phyloP scores from a whole-genome alignment of 1,284 basidiomycete genomes.

The Moesziomyces globuligerus region DNA sequence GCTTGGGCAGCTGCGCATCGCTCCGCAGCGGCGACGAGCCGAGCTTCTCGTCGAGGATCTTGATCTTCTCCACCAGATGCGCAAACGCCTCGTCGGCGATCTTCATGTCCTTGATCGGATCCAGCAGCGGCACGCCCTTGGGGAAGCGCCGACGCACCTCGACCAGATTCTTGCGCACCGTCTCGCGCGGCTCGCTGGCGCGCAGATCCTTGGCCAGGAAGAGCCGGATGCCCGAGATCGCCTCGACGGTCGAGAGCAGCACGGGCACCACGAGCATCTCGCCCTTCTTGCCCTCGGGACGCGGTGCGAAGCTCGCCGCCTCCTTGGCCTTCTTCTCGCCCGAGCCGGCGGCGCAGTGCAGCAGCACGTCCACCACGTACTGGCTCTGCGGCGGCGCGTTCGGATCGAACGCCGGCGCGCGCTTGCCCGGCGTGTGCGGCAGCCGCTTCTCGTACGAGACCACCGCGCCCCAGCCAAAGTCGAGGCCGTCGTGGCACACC shows the following conservation, averaged over 20 bases:
- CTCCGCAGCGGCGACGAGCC: slow-evolving; percentile 37
- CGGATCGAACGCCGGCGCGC: slow-evolving; percentile 42
- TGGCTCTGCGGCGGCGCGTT: slow-evolving; percentile 85
- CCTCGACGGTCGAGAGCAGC: slow-evolving; percentile 84
- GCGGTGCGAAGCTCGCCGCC: slow-evolving; percentile 46
- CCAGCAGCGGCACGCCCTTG: slow-evolving; percentile 82
- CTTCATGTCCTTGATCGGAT: slow-evolving; percentile 94
- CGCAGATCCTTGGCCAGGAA: slow-evolving; percentile 90
- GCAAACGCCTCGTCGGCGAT: slow-evolving; percentile 94
- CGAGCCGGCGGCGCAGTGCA: slow-evolving; percentile 80
- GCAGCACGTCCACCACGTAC: slow-evolving; percentile 92
- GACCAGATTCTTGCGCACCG: slow-evolving; percentile 85
- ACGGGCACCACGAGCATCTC: slow-evolving; percentile 89
- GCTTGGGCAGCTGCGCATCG: slow-evolving; percentile 76
- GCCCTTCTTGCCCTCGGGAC: slow-evolving; percentile 48
- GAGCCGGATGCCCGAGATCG: slow-evolving; percentile 86
- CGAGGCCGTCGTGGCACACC: slow-evolving; percentile 83
- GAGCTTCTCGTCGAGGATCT: slow-evolving; percentile 52
- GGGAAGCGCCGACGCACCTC: slow-evolving; percentile 92
- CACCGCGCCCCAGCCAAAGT: slow-evolving; percentile 96
- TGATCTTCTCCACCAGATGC: slow-evolving; percentile 71
- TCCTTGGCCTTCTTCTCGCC: slow-evolving; percentile 27
- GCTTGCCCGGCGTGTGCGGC: slow-evolving; percentile 65
- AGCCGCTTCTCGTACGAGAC: slow-evolving; percentile 89
- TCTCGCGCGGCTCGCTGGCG: slow-evolving; percentile 78